These are phyloP conservation scores for Aspergillus chevalieri DNA, from an alignment of 2,329 filamentous ascomycete species.

Conservation along the genomic window DNA sequence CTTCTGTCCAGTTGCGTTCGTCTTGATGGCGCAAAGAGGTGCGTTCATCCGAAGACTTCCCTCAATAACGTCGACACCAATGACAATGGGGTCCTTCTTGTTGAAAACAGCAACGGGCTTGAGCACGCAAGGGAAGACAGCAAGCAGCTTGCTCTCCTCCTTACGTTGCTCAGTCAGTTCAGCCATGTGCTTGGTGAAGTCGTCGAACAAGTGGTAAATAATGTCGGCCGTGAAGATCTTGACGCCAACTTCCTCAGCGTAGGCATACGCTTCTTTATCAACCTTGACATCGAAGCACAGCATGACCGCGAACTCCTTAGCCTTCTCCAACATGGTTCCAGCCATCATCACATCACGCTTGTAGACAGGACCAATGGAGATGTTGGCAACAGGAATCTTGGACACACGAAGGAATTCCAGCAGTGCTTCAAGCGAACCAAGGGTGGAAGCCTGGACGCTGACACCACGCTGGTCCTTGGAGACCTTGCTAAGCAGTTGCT, in stretches of 20 bases:
- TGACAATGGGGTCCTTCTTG: slow-evolving; percentile 91
- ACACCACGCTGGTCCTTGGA: slow-evolving; percentile 91
- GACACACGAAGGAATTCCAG: slow-evolving; percentile 92
- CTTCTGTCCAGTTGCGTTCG: slow-evolving; percentile 73
- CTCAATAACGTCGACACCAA: slow-evolving; percentile 93
- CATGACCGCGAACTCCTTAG: slow-evolving; percentile 95
- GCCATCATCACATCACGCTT: slow-evolving; percentile 95
- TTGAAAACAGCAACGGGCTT: slow-evolving; percentile 91
- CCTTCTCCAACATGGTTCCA: slow-evolving; percentile 93
- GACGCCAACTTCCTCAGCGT: slow-evolving; percentile 89
- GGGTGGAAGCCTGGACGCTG: slow-evolving; percentile 91
- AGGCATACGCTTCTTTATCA: slow-evolving; percentile 86
- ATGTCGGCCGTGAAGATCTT: slow-evolving; percentile 99
- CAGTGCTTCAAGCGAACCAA: slow-evolving; percentile 91
- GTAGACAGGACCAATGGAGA: slow-evolving; percentile 94
- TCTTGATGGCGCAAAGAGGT: slow-evolving; percentile 80
- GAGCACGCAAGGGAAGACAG: slow-evolving; percentile 94
- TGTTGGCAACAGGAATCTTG: slow-evolving; percentile 96
- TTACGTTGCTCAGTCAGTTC: slow-evolving; percentile 83
- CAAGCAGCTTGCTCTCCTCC: slow-evolving; percentile 90
- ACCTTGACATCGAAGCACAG: slow-evolving; percentile 99
- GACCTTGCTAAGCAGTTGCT: slow-evolving; percentile 83
- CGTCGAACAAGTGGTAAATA: slow-evolving; percentile 96
- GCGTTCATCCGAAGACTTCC: slow-evolving; percentile 81
- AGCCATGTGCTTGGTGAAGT: slow-evolving; percentile 92